Evolutionary conservation across 306 rosid genomes (phyloP).

Genomic region (Cicer cuneatum): DNA sequence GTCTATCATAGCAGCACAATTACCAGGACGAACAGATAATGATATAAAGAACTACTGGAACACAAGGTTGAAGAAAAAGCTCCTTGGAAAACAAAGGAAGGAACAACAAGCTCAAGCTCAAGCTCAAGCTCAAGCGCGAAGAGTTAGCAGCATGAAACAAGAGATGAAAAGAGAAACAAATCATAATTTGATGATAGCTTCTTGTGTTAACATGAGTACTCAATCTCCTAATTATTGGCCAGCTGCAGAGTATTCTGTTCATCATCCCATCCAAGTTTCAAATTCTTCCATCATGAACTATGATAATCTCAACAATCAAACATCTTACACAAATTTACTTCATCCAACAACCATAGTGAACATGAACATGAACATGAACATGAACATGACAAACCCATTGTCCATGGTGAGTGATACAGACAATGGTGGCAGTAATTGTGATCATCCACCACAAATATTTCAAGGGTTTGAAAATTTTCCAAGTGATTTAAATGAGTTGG

Average conservation of each 20-base stretch:
- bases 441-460: slow-evolving; percentile 42
- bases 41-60: slow-evolving; percentile 99
- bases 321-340: slow-evolving; percentile 53
- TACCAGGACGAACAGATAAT: slow-evolving; percentile 95
- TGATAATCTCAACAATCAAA: slow-evolving; percentile 46
- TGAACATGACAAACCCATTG: slow-evolving; percentile 42
- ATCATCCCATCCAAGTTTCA: slow-evolving; percentile 43
- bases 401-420: slow-evolving; percentile 3
- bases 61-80: slow-evolving; percentile 95
- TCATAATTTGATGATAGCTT: slow-evolving; percentile 35
- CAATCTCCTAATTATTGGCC: slow-evolving; percentile 55
- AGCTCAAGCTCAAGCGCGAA: slow-evolving; percentile 54
- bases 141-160: slow-evolving; percentile 47
- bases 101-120: slow-evolving; percentile 64
- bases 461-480: slow-evolving; percentile 55
- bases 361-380: slow-evolving; percentile 38
- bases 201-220: slow-evolving; percentile 35
- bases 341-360: slow-evolving; percentile 46
- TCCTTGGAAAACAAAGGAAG: slow-evolving; percentile 72
- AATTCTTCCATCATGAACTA: slow-evolving; percentile 46
- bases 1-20: slow-evolving; percentile 95
- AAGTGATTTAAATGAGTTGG: slow-evolving; percentile 54
- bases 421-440: slow-evolving; percentile 36
- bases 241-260: slow-evolving; percentile 42
- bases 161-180: slow-evolving; percentile 57